Evolutionary conservation across 495 filamentous ascomycete genomes (phyloP), one percentile per base, ranked within the genome.

Genomic region (Rhypophila decipiens): DNA sequence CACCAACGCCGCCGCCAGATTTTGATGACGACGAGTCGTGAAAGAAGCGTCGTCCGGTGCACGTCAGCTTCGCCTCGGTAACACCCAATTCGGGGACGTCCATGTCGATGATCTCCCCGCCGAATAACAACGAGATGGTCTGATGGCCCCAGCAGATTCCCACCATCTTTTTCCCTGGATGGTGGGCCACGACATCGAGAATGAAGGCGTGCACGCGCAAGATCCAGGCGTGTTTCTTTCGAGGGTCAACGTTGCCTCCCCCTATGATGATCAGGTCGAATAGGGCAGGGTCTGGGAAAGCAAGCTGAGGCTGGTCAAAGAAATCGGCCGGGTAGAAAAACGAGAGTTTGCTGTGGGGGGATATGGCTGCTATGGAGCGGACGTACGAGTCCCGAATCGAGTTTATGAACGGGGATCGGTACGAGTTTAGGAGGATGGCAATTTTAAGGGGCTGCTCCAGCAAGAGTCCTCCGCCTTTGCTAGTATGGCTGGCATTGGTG

Each of bases 111-210:
- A 74, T 46, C 41, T 54, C 57, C 1, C 63, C 72, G 3, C 73
- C 72, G 51, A 74, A 69, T 15, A 71, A 41, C 19, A 66, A 35
- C 5, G 53, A 53, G 23, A 73, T 66, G 23, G 68, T 70, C 57
- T 76, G 70, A 53, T 75, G 70, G 22, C 72, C 73, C 71, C 71
- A 75, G 58, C 69, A 72, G 15, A 75, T 66, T 0, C 70, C 68
- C 10, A 66, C 45, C 27, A 76, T 41, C 51, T 76, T 76, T 53
- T 67, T 65, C 27, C 58, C 38, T 19, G 70, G 69, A 45, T 57
- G 56, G 22, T 64, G 40, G 5, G 29, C 42, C n/a, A 67, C 66
- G 5, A 68, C 52, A 22, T 58, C 59, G 15, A 63, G 62, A 19
- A 76, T 52, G 42, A 70, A 75, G 2, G 54, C 36, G 40, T 72